phyloP scores from a whole-genome alignment of 225 moss, liverwort and hornwort genomes.

The Bryum argenteum region DNA sequence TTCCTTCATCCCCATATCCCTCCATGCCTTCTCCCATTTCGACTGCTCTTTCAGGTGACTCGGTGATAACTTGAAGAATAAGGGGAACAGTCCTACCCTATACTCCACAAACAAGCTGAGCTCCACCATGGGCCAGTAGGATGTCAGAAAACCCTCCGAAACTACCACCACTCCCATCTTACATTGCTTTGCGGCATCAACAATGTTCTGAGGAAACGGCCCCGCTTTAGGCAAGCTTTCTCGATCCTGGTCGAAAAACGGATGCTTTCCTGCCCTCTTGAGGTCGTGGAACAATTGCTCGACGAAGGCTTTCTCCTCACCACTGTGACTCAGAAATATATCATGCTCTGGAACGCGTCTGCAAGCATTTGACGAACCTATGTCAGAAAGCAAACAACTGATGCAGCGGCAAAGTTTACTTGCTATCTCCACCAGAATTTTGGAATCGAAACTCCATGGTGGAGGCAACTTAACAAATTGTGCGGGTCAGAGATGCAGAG shows the following conservation, averaged over 20 bases:
- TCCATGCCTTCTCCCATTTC: not conserved
- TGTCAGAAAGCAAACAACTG: too few relatives aligned
- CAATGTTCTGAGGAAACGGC: not conserved
- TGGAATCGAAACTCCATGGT: too few relatives aligned
- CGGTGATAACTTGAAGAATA: not conserved
- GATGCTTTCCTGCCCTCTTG: not conserved
- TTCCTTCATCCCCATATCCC: not conserved
- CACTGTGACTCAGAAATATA: constrained; percentile 24
- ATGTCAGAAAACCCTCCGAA: not conserved
- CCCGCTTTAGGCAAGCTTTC: not conserved
- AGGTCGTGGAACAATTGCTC: not conserved
- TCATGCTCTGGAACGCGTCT: not conserved
- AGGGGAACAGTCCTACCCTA: not conserved
- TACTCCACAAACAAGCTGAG: not conserved
- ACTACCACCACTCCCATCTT: not conserved
- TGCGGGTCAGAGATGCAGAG: too few relatives aligned
- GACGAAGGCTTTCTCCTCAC: not conserved
- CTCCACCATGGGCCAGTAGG: not conserved
- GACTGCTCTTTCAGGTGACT: constrained; percentile 5
- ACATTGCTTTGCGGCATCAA: not conserved
- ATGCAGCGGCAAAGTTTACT: too few relatives aligned
- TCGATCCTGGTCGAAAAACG: not conserved
- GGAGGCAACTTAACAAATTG: too few relatives aligned
- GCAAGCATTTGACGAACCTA: not conserved
- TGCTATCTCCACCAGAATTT: too few relatives aligned